Percentiles rank a stretch among this genome's conserved stretches.
phyloP scores from a whole-genome alignment of 2,329 filamentous ascomycete genomes.

The Pseudogymnoascus sp. region DNA sequence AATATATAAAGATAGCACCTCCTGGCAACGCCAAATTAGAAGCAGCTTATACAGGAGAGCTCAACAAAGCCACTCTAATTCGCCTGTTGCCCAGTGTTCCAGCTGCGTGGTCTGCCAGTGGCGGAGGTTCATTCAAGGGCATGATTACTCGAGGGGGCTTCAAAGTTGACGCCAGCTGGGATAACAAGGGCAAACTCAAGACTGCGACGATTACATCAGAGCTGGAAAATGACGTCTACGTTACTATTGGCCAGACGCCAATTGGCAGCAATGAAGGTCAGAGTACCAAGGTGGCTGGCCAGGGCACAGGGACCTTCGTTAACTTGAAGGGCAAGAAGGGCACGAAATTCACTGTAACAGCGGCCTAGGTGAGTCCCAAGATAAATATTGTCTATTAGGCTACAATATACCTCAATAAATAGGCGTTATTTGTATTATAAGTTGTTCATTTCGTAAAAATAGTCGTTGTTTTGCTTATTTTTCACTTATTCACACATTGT shows the following conservation, averaged over 20 bases:
- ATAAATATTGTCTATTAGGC: not conserved
- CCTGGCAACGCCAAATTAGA: not conserved
- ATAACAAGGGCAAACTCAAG: not conserved
- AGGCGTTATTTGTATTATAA: too few relatives aligned
- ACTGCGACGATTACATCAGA: not conserved
- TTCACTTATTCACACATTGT: too few relatives aligned
- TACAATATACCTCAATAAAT: too few relatives aligned
- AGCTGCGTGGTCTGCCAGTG: conserved; percentile 14
- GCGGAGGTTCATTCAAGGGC: conserved; percentile 14
- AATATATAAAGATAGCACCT: conserved; percentile 13
- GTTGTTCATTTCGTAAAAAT: too few relatives aligned
- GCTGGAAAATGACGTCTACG: not conserved
- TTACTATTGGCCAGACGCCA: not conserved
- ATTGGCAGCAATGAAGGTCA: not conserved
- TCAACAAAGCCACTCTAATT: not conserved
- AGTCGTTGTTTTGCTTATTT: too few relatives aligned
- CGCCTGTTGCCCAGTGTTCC: conserved; percentile 22
- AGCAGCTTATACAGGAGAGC: not conserved
- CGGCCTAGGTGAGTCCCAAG: not conserved
- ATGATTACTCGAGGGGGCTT: conserved; percentile 17
- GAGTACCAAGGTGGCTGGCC: not conserved
- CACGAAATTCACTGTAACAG: conserved; percentile 2
- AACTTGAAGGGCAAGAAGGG: not conserved
- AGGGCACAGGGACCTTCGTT: not conserved
- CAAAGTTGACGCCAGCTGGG: conserved; percentile 16